Conservation (phyloP, 371 early-diverging fungal species). For the Thermomucor indicae-seudaticae region DNA sequence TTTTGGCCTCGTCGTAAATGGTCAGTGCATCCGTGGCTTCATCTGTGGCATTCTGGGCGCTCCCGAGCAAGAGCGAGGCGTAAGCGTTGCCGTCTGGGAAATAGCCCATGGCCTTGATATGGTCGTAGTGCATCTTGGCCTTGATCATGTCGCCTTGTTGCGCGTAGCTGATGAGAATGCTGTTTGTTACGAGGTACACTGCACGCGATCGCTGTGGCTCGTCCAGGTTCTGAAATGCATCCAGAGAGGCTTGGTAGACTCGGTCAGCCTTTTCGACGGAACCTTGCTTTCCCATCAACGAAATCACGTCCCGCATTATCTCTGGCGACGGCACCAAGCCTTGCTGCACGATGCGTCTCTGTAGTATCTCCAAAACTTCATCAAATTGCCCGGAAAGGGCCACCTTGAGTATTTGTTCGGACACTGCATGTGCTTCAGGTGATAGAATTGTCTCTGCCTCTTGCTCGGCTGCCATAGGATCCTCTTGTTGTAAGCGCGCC, state of each 20-base stretch:
- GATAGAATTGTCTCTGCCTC: constrained; percentile 9
- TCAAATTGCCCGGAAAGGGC: constrained; percentile 17
- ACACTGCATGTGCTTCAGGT: background rate
- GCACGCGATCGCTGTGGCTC: constrained; percentile 16
- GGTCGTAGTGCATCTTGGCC: constrained; percentile 54
- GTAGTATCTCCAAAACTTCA: constrained; percentile 19
- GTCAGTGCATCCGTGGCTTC: constrained; percentile 50
- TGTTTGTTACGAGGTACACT: constrained; percentile 39
- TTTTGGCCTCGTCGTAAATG: constrained; percentile 61
- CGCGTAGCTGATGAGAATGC: constrained; percentile 56
- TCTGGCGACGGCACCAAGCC: constrained; percentile 30
- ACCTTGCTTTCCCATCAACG: constrained; percentile 42
- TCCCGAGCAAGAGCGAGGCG: constrained; percentile 40
- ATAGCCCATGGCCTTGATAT: constrained; percentile 41
- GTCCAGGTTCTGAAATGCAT: constrained; percentile 21
- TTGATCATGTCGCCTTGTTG: constrained; percentile 48
- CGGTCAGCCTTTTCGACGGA: constrained; percentile 23
- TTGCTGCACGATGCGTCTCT: constrained; percentile 14
- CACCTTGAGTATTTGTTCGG: constrained; percentile 14
- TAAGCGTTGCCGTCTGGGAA: constrained; percentile 47
- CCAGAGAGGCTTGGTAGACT: constrained; percentile 25
- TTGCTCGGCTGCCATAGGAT: constrained; percentile 5
- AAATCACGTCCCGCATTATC: constrained; percentile 39
- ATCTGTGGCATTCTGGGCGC: constrained; percentile 48
- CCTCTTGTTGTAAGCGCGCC: constrained; percentile 12